Percentiles rank a stretch among this genome's conserved stretches.
These are phyloP conservation scores for Neurospora sp. DNA, from an alignment of 495 filamentous ascomycete genomes.

Conservation along the genomic window DNA sequence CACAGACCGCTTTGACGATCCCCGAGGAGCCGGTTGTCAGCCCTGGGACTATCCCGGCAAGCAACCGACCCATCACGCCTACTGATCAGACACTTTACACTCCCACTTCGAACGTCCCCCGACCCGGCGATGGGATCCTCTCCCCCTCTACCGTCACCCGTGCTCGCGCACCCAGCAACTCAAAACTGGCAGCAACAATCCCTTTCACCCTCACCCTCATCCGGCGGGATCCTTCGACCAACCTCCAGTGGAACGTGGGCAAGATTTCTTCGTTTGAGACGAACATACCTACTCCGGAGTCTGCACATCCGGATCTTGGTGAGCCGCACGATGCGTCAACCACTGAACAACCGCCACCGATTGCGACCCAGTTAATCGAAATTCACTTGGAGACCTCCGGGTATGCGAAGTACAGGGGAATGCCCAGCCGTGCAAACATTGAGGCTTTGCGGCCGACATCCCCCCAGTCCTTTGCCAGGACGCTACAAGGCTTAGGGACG, in stretches of 20 bases:
- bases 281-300: constrained; percentile 25
- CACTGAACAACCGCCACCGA: constrained; percentile 18
- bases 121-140: not conserved
- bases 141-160: constrained; percentile 12
- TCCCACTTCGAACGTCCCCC: not conserved
- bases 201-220: constrained; percentile 72
- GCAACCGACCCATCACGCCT: constrained; percentile 8
- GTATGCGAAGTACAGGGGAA: constrained; percentile 39
- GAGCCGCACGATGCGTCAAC: constrained; percentile 39
- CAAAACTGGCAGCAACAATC: constrained; percentile 8
- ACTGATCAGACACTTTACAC: not conserved
- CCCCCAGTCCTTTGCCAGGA: constrained; percentile 15
- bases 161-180: constrained; percentile 5
- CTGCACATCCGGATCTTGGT: constrained; percentile 17
- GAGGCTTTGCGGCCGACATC: constrained; percentile 24
- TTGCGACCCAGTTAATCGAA: constrained; percentile 28
- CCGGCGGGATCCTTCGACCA: constrained; percentile 70
- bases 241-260: constrained; percentile 83
- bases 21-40: not conserved
- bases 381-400: constrained; percentile 38
- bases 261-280: constrained; percentile 47
- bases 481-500: constrained; percentile 4
- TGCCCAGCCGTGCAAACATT: constrained; percentile 27
- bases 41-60: not conserved
- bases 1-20: not conserved